phyloP scores from a whole-genome alignment of 2,329 filamentous ascomycete genomes.

The Trichoderma gracile region DNA sequence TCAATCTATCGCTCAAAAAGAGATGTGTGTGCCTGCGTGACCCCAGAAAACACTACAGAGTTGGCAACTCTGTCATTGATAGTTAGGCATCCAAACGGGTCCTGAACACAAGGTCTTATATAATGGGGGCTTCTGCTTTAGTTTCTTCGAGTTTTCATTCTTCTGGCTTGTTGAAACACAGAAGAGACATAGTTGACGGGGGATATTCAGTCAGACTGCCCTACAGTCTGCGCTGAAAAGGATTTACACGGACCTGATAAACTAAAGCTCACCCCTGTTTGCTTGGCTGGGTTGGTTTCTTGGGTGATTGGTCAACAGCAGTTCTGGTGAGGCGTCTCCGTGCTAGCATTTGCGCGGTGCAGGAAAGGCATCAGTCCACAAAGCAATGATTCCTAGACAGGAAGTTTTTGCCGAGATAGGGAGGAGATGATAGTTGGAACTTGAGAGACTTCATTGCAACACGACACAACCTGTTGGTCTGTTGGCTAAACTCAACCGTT shows the following conservation, averaged over 20 bases:
- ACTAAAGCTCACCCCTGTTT: neutral
- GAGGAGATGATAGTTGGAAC: neutral
- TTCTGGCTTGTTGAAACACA: neutral
- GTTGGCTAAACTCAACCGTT: neutral
- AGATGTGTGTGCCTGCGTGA: neutral
- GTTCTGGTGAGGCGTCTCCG: neutral
- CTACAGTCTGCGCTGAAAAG: slow-evolving; percentile 1
- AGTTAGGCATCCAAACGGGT: neutral
- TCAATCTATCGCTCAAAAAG: neutral
- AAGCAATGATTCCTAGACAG: neutral
- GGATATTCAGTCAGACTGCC: neutral
- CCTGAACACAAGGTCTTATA: neutral
- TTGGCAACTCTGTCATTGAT: neutral
- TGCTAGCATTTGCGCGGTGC: slow-evolving; percentile 11
- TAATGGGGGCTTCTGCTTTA: neutral
- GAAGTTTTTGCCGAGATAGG: neutral
- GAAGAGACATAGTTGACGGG: neutral
- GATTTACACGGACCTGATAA: slow-evolving; percentile 1
- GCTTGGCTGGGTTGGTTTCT: neutral
- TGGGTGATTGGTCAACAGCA: slow-evolving; percentile 1
- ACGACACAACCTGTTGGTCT: neutral
- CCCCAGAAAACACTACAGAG: neutral
- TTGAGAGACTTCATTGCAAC: neutral
- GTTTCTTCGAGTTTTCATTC: neutral
- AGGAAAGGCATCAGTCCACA: neutral